Percentiles rank a stretch among this genome's conserved stretches.
These are phyloP conservation scores for Alternaria ventricosa DNA, from an alignment of 2,329 filamentous ascomycete species.

Conservation along the genomic window DNA sequence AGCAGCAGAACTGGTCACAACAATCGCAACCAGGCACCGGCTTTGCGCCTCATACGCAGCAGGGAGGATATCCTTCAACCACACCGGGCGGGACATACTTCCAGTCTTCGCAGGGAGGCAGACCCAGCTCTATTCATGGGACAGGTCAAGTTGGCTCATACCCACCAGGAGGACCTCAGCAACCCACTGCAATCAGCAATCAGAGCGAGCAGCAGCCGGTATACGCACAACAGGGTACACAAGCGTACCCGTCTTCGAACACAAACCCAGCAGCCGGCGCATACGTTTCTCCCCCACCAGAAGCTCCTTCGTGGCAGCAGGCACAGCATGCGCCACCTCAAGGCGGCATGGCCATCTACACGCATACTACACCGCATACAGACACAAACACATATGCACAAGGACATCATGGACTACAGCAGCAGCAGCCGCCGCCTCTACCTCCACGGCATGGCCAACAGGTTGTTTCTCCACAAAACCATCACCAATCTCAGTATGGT, in stretches of 20 bases:
- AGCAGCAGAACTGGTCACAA: constrained; percentile 20
- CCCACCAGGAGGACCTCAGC: constrained; percentile 11
- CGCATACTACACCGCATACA: constrained; percentile 37
- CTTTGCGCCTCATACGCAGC: constrained; percentile 32
- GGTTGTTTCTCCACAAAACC: constrained; percentile 12
- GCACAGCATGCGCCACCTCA: constrained; percentile 45
- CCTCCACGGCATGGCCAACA: constrained; percentile 8
- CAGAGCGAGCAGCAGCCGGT: constrained; percentile 43
- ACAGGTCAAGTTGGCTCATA: constrained; percentile 26
- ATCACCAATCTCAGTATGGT: constrained; percentile 16
- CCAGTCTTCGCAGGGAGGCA: constrained; percentile 31
- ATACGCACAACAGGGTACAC: constrained; percentile 42
- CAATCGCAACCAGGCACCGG: constrained; percentile 29
- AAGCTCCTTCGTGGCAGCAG: constrained; percentile 47
- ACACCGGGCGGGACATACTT: constrained; percentile 44
- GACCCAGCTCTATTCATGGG: constrained; percentile 40
- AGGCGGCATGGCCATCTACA: constrained; percentile 39
- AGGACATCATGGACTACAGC: constrained; percentile 30
- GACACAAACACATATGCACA: constrained; percentile 36
- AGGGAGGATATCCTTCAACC: constrained; percentile 37
- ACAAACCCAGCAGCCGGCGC: constrained; percentile 45
- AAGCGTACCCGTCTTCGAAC: constrained; percentile 44
- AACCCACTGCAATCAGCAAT: constrained; percentile 32
- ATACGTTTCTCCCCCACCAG: constrained; percentile 46
- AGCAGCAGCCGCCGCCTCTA: constrained; percentile 17